Conservation (phyloP, 805 yeast species). For the Komagataella populi region DNA sequence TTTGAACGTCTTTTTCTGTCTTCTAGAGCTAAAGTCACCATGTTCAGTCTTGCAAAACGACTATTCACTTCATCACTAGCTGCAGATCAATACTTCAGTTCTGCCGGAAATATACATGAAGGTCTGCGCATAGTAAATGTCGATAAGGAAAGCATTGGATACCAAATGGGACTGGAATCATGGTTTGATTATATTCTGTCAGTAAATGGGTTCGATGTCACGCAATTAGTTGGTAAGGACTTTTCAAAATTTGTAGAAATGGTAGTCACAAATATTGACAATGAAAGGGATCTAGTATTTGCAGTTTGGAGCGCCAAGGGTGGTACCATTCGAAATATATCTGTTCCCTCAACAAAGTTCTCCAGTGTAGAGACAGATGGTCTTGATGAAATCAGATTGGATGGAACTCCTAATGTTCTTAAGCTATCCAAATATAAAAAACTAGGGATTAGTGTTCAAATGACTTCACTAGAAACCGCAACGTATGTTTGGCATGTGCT, state of each 20-base stretch:
- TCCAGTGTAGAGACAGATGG: conserved; percentile 12
- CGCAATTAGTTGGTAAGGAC: conserved; percentile 7
- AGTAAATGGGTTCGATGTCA: conserved; percentile 56
- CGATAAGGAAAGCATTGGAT: conserved; percentile 29
- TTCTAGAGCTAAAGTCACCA: conserved; percentile 13
- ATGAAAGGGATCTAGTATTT: conserved; percentile 25
- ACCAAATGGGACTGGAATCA: conserved; percentile 51
- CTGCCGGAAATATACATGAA: conserved; percentile 15
- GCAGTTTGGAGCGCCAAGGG: conserved; percentile 87
- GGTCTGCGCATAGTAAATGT: conserved; percentile 52
- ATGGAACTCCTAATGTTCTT: conserved; percentile 13
- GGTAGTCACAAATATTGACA: conserved; percentile 2
- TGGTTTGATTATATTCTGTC: conserved; percentile 85
- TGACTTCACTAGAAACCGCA: conserved; percentile 63
- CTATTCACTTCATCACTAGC: conserved; percentile 10
- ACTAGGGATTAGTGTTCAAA: conserved; percentile 59
- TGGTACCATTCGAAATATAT: conserved; percentile 34
- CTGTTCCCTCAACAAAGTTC: conserved; percentile 16
- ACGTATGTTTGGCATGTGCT: conserved; percentile 83
- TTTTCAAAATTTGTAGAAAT: conserved; percentile 4
- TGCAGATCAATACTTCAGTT: conserved; percentile 15
- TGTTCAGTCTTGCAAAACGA: conserved; percentile 12
- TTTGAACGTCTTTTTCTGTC: conserved; percentile 1
- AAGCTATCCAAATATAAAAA: conserved; percentile 26
- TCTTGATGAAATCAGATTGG: conserved; percentile 11